Conservation (phyloP, 257 asterid genomes). For the Fraxinus quadrangulata region DNA sequence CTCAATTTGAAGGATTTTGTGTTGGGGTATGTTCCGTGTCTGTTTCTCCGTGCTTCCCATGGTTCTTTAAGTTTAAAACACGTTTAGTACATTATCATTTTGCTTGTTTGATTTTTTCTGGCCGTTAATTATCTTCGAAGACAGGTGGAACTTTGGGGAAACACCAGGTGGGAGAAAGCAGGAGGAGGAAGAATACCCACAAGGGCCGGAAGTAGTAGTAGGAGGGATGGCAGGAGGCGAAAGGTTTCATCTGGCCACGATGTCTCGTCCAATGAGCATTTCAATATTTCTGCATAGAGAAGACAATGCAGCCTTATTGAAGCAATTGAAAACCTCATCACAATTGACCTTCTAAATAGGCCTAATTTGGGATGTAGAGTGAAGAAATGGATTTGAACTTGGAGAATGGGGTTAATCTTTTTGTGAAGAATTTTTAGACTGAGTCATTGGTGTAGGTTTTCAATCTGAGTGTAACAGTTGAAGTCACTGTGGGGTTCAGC, state of each 20-base stretch:
- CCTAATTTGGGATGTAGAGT: background rate
- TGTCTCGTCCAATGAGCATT: conserved; percentile 27
- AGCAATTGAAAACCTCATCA: background rate
- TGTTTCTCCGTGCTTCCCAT: background rate
- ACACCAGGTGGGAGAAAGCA: conserved; percentile 35
- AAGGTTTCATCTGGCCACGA: conserved; percentile 39
- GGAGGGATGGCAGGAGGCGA: conserved; percentile 37
- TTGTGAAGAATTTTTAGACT: background rate
- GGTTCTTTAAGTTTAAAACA: background rate
- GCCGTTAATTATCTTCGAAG: conserved; percentile 21
- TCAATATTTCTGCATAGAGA: conserved; percentile 6
- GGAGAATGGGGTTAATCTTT: background rate
- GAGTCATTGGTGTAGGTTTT: background rate
- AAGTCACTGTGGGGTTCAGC: background rate
- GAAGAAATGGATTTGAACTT: background rate
- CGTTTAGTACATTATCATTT: background rate
- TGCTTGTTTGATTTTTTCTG: background rate
- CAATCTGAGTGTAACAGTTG: background rate
- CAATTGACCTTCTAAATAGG: background rate
- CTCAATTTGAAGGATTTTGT: conserved; percentile 53
- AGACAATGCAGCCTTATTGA: background rate
- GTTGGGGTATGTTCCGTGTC: conserved; percentile 41
- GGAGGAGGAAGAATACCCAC: conserved; percentile 39
- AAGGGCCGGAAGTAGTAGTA: conserved; percentile 41
- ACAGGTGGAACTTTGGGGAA: conserved; percentile 42